Evolutionary conservation across 2,329 filamentous ascomycete genomes (phyloP).

Genomic region (Mollisia scopiformis): DNA sequence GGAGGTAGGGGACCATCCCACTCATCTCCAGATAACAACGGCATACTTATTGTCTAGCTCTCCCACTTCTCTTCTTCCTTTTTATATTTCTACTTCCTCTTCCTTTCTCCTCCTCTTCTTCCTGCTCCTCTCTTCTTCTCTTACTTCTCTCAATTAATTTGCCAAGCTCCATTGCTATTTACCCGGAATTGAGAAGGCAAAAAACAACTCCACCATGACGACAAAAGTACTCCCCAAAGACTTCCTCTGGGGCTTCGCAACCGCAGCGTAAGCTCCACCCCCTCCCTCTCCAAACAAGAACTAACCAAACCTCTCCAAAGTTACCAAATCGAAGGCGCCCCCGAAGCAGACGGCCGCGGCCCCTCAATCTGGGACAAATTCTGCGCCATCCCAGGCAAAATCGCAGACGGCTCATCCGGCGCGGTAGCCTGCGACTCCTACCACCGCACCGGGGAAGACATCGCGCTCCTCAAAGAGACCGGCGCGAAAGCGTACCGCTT

Average conservation of each 20-base stretch:
- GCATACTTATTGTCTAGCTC: conserved; percentile 13
- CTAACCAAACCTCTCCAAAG: conserved; percentile 45
- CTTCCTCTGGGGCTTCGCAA: conserved; percentile 82
- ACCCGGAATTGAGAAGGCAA: conserved; percentile 5
- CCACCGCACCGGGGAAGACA: conserved; percentile 76
- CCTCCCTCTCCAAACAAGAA: not conserved
- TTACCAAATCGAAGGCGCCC: conserved; percentile 85
- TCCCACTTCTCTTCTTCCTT: conserved; percentile 5
- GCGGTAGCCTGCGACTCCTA: conserved; percentile 86
- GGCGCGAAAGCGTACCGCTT: conserved; percentile 81
- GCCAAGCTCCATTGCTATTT: conserved; percentile 9
- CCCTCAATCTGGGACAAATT: conserved; percentile 93
- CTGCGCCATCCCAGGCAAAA: conserved; percentile 79
- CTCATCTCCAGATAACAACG: conserved; percentile 3
- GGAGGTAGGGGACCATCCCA: conserved; percentile 8
- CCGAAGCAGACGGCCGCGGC: conserved; percentile 74
- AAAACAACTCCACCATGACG: conserved; percentile 41
- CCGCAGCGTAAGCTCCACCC: conserved; percentile 64
- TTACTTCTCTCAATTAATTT: not conserved
- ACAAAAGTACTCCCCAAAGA: conserved; percentile 59
- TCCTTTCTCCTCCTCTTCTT: not conserved
- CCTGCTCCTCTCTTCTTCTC: conserved; percentile 7
- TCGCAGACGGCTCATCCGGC: conserved; percentile 76
- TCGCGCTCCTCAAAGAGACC: conserved; percentile 73
- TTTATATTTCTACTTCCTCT: conserved; percentile 10